A percentile compares a stretch with the other conserved stretches of the same genome.
phyloP scores from a whole-genome alignment of 164 flowering plant species.

The Liquidambar formosana region DNA sequence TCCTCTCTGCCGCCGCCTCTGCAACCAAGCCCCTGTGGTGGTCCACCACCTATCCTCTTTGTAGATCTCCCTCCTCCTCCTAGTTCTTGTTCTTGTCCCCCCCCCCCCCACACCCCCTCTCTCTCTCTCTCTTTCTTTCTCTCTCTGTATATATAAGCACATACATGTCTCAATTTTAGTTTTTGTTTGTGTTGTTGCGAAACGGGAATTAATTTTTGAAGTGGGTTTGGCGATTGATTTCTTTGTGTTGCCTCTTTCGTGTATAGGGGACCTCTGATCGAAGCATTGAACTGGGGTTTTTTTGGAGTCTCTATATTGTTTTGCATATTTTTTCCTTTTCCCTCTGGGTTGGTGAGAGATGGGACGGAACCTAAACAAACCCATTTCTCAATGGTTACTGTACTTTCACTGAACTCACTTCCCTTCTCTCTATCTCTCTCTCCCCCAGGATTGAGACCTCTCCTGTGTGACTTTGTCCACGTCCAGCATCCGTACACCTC shows the following conservation, averaged over 20 bases:
- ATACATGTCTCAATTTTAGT: too few relatives aligned
- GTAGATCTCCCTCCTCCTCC: not conserved
- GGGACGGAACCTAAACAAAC: constrained; percentile 6
- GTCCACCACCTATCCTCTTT: not conserved
- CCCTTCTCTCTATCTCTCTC: not conserved
- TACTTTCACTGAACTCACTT: not conserved
- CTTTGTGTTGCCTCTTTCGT: too few relatives aligned
- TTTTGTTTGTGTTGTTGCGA: too few relatives aligned
- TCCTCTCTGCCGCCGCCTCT: constrained; percentile 12
- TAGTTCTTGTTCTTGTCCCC: not conserved
- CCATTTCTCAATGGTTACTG: not conserved
- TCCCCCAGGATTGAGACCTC: constrained; percentile 12
- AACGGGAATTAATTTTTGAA: too few relatives aligned
- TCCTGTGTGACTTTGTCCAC: not conserved
- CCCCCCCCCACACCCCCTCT: not conserved
- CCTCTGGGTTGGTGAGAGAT: constrained; percentile 9
- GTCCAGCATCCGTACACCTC: constrained; percentile 12
- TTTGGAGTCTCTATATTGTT: not conserved
- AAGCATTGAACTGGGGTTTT: not conserved
- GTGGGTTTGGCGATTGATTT: not conserved
- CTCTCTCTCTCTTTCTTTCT: constrained; percentile 1
- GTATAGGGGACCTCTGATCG: constrained; percentile 2
- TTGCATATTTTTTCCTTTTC: not conserved
- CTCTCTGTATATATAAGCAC: too few relatives aligned
- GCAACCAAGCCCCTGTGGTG: not conserved